Percentiles rank a stretch among this genome's conserved stretches.
Evolutionary conservation across 208 protist genomes (phyloP).

Genomic region (Wallacemonas collosoma): DNA sequence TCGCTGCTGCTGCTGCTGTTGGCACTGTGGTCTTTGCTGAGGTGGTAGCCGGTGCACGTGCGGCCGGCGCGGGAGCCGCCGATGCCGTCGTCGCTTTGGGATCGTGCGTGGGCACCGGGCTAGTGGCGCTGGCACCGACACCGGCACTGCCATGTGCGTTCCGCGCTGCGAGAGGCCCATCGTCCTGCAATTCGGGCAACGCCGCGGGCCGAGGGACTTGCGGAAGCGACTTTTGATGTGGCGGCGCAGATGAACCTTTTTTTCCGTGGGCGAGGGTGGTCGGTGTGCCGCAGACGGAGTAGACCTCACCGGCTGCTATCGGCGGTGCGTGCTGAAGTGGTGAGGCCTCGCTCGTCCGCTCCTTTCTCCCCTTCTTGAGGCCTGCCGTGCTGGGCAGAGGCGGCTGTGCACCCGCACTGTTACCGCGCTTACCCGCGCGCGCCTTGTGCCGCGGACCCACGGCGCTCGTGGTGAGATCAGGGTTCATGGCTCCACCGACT

Average conservation of each 20-base stretch:
- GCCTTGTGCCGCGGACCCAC: background rate
- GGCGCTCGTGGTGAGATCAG: background rate
- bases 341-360: background rate
- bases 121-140: background rate
- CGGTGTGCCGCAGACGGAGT: background rate
- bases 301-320: background rate
- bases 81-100: background rate
- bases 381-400: slow-evolving; percentile 1
- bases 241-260: no score
- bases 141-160: background rate
- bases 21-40: no score
- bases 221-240: no score
- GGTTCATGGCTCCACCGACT: background rate
- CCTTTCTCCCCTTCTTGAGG: background rate
- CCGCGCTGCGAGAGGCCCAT: background rate
- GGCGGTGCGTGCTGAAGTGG: background rate
- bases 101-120: background rate
- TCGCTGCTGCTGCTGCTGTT: background rate
- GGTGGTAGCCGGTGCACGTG: background rate
- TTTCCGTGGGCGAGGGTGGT: background rate
- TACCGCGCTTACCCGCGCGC: background rate
- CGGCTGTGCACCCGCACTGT: background rate
- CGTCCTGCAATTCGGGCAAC: slow-evolving; percentile 4
- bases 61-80: background rate
- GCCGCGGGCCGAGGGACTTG: background rate